Evolutionary conservation across 768 basidiomycete species (phyloP).

Genomic region (Lactifluus echinatus): DNA sequence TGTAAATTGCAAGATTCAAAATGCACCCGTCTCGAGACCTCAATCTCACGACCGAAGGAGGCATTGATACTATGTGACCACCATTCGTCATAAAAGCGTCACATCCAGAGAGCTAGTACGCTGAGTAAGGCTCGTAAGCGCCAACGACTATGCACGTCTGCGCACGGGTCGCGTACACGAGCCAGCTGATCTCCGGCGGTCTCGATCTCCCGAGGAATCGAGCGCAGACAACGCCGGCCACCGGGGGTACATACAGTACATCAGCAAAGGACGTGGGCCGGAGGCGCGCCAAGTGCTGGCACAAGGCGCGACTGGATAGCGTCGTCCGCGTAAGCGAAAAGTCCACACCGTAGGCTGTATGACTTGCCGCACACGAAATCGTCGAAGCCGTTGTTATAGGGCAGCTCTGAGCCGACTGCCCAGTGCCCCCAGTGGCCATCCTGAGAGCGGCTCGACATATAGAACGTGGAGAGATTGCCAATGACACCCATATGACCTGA

Average conservation of each 20-base stretch:
- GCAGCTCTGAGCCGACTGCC: slow-evolving; percentile 37
- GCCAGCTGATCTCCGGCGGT: slow-evolving; percentile 25
- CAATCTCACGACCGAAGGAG: too few relatives aligned
- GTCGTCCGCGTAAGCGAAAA: slow-evolving; percentile 55
- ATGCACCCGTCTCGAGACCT: too few relatives aligned
- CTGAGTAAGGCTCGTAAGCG: slow-evolving; percentile 50
- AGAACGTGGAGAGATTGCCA: slow-evolving; percentile 47
- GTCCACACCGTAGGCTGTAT: slow-evolving; percentile 57
- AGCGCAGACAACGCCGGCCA: slow-evolving; percentile 49
- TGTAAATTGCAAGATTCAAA: background rate
- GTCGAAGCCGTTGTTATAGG: slow-evolving; percentile 33
- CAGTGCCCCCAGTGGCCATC: slow-evolving; percentile 32
- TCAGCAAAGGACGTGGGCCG: slow-evolving; percentile 47
- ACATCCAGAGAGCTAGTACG: slow-evolving; percentile 31
- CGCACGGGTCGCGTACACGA: slow-evolving; percentile 24
- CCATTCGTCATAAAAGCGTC: slow-evolving; percentile 52
- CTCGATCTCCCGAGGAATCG: slow-evolving; percentile 37
- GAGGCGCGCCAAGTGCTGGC: slow-evolving; percentile 46
- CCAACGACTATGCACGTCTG: slow-evolving; percentile 29
- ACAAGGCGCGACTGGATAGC: slow-evolving; percentile 53
- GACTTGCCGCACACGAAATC: slow-evolving; percentile 52
- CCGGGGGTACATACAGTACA: slow-evolving; percentile 39
- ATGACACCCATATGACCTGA: slow-evolving; percentile 37
- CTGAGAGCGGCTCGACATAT: slow-evolving; percentile 24
- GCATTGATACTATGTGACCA: too few relatives aligned